A percentile compares a stretch with the other conserved stretches of the same genome.
phyloP scores from a whole-genome alignment of 2,329 filamentous ascomycete species.

The Allantophomopsis cytisporea region DNA sequence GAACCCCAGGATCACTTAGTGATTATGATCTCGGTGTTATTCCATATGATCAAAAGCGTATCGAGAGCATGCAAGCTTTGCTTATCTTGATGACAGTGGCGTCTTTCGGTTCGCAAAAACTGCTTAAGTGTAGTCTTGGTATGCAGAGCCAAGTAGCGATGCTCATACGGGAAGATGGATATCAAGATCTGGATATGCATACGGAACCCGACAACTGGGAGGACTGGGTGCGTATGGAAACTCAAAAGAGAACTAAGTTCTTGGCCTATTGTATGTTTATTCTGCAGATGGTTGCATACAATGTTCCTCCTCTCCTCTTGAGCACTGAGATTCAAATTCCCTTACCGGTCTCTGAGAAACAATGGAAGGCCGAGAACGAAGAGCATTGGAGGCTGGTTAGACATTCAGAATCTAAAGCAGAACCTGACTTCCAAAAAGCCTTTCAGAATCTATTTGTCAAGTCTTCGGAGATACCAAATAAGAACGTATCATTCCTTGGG shows the following conservation, averaged over 20 bases:
- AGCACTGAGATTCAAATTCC: slow-evolving; percentile 43
- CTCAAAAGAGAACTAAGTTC: slow-evolving; percentile 42
- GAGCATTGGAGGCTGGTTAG: slow-evolving; percentile 48
- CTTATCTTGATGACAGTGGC: slow-evolving; percentile 46
- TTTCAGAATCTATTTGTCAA: slow-evolving; percentile 35
- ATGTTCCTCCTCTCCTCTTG: slow-evolving; percentile 42
- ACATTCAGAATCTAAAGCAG: slow-evolving; percentile 32
- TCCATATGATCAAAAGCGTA: slow-evolving; percentile 2
- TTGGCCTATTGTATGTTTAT: slow-evolving; percentile 51
- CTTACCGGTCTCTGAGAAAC: slow-evolving; percentile 37
- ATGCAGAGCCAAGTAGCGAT: slow-evolving; percentile 43
- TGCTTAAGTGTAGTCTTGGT: slow-evolving; percentile 43
- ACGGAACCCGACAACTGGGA: slow-evolving; percentile 41
- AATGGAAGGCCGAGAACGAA: slow-evolving; percentile 42
- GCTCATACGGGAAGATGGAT: slow-evolving; percentile 42
- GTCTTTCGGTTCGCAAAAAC: slow-evolving; percentile 46
- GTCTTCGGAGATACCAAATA: slow-evolving; percentile 23
- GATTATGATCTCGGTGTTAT: too few species aligned
- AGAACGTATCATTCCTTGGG: slow-evolving; percentile 42
- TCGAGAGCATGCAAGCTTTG: slow-evolving; percentile 53
- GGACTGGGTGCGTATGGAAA: slow-evolving; percentile 43
- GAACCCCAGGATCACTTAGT: not conserved
- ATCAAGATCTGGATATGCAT: slow-evolving; percentile 26
- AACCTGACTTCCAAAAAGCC: slow-evolving; percentile 41
- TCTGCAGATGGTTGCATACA: slow-evolving; percentile 46